Conservation (phyloP, 176 grass and related monocot genomes). For the Chrysopogon serrulatus region DNA sequence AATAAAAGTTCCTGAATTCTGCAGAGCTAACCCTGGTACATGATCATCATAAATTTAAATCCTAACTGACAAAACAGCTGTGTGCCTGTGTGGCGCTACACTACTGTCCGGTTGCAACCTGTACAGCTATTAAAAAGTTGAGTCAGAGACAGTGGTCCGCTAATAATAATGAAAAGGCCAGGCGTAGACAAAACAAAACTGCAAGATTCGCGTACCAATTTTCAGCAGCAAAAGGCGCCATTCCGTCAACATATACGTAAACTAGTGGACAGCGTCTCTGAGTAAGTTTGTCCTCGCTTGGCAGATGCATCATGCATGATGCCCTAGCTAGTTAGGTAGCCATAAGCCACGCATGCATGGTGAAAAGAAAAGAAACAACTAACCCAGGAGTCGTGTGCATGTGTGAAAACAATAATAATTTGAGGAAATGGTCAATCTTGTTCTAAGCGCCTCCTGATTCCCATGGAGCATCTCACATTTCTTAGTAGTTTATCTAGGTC, state of each 20-base stretch:
- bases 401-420: background rate
- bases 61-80: background rate
- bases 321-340: background rate
- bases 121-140: background rate
- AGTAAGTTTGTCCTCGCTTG: background rate
- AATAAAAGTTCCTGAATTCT: background rate
- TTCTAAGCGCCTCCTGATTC: constrained; percentile 25
- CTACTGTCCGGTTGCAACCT: background rate
- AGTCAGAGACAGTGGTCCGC: constrained; percentile 6
- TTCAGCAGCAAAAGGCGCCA: background rate
- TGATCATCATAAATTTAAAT: background rate
- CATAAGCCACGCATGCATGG: background rate
- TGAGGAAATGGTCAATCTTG: constrained; percentile 21
- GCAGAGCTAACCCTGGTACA: background rate
- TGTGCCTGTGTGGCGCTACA: background rate
- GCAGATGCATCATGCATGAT: background rate
- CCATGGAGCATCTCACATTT: constrained; percentile 6
- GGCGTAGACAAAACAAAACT: constrained; percentile 11
- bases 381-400: background rate
- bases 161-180: background rate
- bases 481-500: background rate
- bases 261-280: background rate
- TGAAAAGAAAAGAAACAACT: background rate
- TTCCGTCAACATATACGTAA: constrained; percentile 3
- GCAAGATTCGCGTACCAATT: constrained; percentile 19